Base-by-base conservation (phyloP, 148 eudicot genomes). In the Vaccinium darrowii region DNA sequence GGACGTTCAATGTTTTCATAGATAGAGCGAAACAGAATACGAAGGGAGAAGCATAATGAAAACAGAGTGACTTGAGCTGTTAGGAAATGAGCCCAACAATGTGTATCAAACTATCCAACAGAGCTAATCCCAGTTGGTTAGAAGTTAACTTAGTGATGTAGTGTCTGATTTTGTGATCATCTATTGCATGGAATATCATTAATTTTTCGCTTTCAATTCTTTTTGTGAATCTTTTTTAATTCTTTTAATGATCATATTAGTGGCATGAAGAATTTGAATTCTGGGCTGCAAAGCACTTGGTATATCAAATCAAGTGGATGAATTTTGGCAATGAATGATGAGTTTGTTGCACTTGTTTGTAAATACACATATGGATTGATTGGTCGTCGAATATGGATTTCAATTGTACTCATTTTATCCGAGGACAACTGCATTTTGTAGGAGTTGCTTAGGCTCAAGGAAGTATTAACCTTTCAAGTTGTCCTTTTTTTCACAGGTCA, bases 401-500 rank as follows among this genome's bases (percentile, higher is more conserved):
- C 36, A 52, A 39, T 2, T 47, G 57, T 43, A 5, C 49, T 74
- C 81, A 11, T 52, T 51, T 3, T 7, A 52, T 14, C 19, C 14
- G 39, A 52, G 21, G 43, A 25, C 36, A 52, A 53, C 43, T 52
- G 81, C 79, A 78, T 25, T 53, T 53, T 25, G 1, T 30, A 33
- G 30, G 49, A 73, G 49, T 5, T 15, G 50, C 18, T n/a, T 73
- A 15, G 10, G 49, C n/a, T 43, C 71, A 27, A 9, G 3, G 33
- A n/a, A 12, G 3, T 60, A 73, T 23, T 5, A 53, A 2, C 74
- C 33, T n/a, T 23, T 8, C 67, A 13, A 71, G 2, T 10, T 71
- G 88, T 14, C 4, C 78, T 73, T 54, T 13, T 76, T 82, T 77
- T 63, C 69, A 51, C 87, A 94, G 98, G 91, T 90, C 47, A 94